A percentile compares a stretch with the other conserved stretches of the same genome.
phyloP scores from a whole-genome alignment of 1,284 basidiomycete genomes.

The Pseudomicrostroma phylloplanum region DNA sequence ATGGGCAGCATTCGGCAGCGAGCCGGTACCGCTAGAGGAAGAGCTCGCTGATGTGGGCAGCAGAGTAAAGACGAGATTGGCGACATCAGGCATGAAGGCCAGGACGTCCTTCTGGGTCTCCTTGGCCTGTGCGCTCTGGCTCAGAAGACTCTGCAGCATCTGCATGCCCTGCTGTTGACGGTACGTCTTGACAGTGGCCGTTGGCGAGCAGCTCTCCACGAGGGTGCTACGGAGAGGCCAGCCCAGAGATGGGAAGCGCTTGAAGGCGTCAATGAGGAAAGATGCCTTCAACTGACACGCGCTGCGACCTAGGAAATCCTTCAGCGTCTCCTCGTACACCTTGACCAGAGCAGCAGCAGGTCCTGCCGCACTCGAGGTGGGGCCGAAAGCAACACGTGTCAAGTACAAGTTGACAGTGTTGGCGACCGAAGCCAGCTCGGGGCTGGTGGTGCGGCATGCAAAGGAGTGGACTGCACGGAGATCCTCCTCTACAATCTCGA shows the following conservation, averaged over 20 bases:
- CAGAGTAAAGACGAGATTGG: neutral
- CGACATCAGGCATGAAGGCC: constrained; percentile 29
- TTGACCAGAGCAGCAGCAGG: constrained; percentile 30
- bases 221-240: constrained; percentile 66
- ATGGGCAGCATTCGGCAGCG: neutral
- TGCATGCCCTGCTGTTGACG: constrained; percentile 62
- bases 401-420: constrained; percentile 70
- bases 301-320: constrained; percentile 75
- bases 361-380: constrained; percentile 18
- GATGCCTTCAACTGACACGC: constrained; percentile 65
- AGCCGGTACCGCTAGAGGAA: neutral
- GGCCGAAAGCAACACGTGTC: constrained; percentile 59
- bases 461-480: constrained; percentile 66
- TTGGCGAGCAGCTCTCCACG: constrained; percentile 53
- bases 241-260: constrained; percentile 62
- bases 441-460: constrained; percentile 63
- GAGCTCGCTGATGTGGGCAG: neutral
- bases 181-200: constrained; percentile 26
- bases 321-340: constrained; percentile 65
- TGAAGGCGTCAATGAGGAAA: constrained; percentile 75
- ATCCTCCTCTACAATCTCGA: constrained; percentile 55
- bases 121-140: constrained; percentile 53
- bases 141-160: constrained; percentile 65
- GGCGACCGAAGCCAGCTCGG: constrained; percentile 62
- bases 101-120: neutral